Conservation (phyloP, 1,284 basidiomycete species). For the Neotropicomus parvogracilis region DNA sequence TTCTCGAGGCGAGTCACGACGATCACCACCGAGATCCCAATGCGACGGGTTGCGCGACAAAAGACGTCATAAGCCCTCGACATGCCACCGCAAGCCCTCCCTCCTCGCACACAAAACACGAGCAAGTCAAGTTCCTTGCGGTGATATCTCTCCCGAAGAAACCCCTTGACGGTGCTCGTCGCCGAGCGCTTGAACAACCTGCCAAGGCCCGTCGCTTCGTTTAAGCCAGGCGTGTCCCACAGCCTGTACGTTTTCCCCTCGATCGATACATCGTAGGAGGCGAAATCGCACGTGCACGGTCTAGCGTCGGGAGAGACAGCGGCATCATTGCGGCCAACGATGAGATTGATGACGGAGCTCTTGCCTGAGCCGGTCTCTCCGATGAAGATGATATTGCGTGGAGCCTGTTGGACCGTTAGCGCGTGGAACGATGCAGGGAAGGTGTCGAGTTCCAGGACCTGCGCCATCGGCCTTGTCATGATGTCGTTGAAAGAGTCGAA, state of each 20-base stretch:
- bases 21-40: slow-evolving; percentile 26
- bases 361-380: slow-evolving; percentile 29
- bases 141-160: background rate
- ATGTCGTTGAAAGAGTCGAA: background rate
- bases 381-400: slow-evolving; percentile 27
- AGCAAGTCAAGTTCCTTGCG: background rate
- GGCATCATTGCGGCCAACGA: slow-evolving; percentile 10
- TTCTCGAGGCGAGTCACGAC: slow-evolving; percentile 30
- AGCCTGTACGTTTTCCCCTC: slow-evolving; percentile 12
- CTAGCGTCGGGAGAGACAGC: slow-evolving; percentile 13
- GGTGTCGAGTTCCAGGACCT: slow-evolving; percentile 8
- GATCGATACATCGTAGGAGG: slow-evolving; percentile 17
- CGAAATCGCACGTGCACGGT: slow-evolving; percentile 21
- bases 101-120: slow-evolving; percentile 15
- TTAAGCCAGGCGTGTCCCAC: slow-evolving; percentile 33
- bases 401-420: slow-evolving; percentile 13
- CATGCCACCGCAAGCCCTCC: slow-evolving; percentile 14
- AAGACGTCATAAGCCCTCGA: slow-evolving; percentile 16
- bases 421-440: background rate
- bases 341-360: slow-evolving; percentile 30
- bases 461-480: background rate
- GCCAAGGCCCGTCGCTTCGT: slow-evolving; percentile 5
- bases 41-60: slow-evolving; percentile 15
- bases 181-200: background rate
- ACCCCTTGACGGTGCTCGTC: background rate